Evolutionary conservation across 176 grass and related monocot genomes (phyloP), one percentile per base, ranked within the genome.

Genomic region (Paspalum vaginatum): DNA sequence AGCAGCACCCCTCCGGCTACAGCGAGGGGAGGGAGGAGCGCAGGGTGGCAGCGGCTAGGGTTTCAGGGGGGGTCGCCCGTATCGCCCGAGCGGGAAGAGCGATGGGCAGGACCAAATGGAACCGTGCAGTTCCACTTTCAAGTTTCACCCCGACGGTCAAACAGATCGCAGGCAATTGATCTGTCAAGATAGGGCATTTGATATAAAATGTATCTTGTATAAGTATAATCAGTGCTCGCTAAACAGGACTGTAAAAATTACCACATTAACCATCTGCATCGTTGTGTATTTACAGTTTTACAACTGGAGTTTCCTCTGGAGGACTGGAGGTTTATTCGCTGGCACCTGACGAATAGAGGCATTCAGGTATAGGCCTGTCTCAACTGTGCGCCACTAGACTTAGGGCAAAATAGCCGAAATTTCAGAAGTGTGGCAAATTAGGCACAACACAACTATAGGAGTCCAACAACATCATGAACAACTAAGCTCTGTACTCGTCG

Each of bases 401-500:
- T 17, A 5, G 8, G 3, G 38, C 11, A 54, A 79, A 41, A 46
- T 8, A 56, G 13, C 6, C 21, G 16, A 52, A 69, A 78, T 10
- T 85, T 85, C 12, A 3, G 46, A 85, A 7, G 53, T 68, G 13
- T 16, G 15, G 3, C 32, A 32, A 32, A 32, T 32, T 32, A 32
- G 40, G 44, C n/a, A n/a, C n/a, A 62, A 75, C 26, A 16, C 24
- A 40, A 16, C 17, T 13, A 24, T 53, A 55, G 15, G 24, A 50
- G 27, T 16, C 27, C 17, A 39, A 26, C 49, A 41, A 4, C 32
- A 74, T 14, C 51, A 42, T 58, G 51, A 40, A 45, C 37, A 72
- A 20, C 68, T 92, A 87, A 20, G 87, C 84, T 72, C 90, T 84
- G 85, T 94, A 94, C 68, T 98, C 88, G 8, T 98, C 95, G n/a